Evolutionary conservation across 2,329 filamentous ascomycete species (phyloP), one percentile per base, ranked within the genome.

Genomic region (Byssoonygena ceratinophila): DNA sequence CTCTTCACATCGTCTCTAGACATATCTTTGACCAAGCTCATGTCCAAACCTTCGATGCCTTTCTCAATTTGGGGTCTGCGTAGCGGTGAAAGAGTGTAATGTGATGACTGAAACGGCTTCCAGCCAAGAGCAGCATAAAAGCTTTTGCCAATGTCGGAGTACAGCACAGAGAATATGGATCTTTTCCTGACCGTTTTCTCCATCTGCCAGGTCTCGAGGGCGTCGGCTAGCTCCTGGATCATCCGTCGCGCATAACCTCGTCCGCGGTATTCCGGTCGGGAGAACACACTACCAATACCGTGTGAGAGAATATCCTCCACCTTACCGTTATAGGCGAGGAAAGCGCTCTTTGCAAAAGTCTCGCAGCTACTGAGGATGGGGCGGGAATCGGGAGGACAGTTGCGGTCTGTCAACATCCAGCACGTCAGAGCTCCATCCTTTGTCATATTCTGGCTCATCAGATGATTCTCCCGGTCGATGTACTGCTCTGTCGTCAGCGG

Each of bases 81-180:
- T 12, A 68, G 57, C 0, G 77, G 72, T 11, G 73, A 69, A 52
- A 94, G 77, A 29, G 77, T 74, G 40, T 94, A 74, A 65, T 95
- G 89, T 1, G 77, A 74, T 54, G 86, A 91, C 18, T 78, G 74
- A 60, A 84, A 90, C 0, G 82, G 76, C 46, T 80, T 76, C 90
- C 90, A 96, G 43, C 88, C 88, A 57, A 81, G 76, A 29, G 74
- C 75, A 2, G 84, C 79, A 69, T 96, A 96, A 68, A 89, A 96
- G 36, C 73, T 72, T 73, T 87, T 85, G 18, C 90, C 87, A 58
- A 94, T 89, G 61, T 94, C 87, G 7, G 88, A 94, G 68, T 83
- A 95, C 7, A 96, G 74, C 6, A 94, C 78, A 0, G 86, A 90
- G 67, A 91, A 92, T 12, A 80, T 68, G 57, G 65, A 75, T 64